Conservation (phyloP, 345 rosid genomes). For the Pugionium cornutum region DNA sequence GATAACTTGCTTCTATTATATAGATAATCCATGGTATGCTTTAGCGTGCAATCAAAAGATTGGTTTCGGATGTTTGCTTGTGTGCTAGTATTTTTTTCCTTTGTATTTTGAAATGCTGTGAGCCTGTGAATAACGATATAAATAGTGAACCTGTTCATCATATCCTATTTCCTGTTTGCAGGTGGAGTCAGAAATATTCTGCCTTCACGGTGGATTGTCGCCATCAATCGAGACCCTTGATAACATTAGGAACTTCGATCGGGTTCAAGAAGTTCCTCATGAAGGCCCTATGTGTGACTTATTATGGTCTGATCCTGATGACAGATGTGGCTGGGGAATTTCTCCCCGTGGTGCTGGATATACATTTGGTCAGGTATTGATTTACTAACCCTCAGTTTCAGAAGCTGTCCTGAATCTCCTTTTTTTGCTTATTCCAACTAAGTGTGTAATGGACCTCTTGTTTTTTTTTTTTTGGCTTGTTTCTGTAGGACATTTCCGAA, state of each 20-base stretch:
- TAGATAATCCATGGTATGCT: conserved; percentile 14
- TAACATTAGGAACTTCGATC: conserved; percentile 86
- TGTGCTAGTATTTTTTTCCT: conserved; percentile 5
- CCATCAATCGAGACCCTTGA: conserved; percentile 99
- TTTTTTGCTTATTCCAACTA: neutral
- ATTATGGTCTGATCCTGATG: conserved; percentile 98
- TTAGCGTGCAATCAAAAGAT: neutral
- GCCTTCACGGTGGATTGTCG: conserved; percentile 96
- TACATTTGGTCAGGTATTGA: conserved; percentile 88
- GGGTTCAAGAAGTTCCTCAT: conserved; percentile 97
- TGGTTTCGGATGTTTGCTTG: neutral
- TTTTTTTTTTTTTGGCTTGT: conserved; percentile 13
- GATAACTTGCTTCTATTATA: neutral
- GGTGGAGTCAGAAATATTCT: conserved; percentile 99
- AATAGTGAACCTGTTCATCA: conserved; percentile 8
- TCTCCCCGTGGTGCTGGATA: conserved; percentile 99
- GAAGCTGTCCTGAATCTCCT: conserved; percentile 12
- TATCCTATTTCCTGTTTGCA: conserved; percentile 33
- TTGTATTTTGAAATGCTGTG: neutral
- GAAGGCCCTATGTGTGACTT: conserved; percentile 99
- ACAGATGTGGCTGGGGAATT: conserved; percentile 98
- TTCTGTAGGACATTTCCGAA: conserved; percentile 84
- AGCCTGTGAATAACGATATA: neutral
- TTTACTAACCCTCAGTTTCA: conserved; percentile 8
- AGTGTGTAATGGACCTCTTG: neutral